Base-by-base conservation (phyloP, 257 asterid genomes). In the Coffea canephora region DNA sequence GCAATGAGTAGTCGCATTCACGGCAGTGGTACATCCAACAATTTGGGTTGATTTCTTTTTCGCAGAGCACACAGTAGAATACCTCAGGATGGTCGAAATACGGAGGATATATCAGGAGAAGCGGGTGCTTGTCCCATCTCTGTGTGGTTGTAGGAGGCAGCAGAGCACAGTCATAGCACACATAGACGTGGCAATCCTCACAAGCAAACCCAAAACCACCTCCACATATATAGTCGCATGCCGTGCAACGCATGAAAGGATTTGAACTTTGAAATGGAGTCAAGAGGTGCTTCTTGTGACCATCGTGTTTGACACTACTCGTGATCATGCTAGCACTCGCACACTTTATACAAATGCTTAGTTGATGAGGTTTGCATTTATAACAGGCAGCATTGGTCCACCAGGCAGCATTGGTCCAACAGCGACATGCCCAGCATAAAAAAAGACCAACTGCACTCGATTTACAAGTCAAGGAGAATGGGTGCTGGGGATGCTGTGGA, bases 361-460 rank as follows among this genome's bases (percentile, higher is more conserved):
- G n/a, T n/a, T n/a, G n/a, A n/a, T n/a, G n/a, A n/a, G n/a, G n/a
- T n/a, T n/a, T n/a, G n/a, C n/a, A n/a, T n/a, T n/a, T 27, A 27
- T 27, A 27, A 27, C 0, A 27, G 31, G 0, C 0, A 27, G 31
- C 31, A 27, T 27, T 27, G 31, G 31, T 27, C 31, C 0, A 0
- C 31, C n/a, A n/a, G n/a, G n/a, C n/a, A n/a, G n/a, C n/a, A n/a
- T n/a, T n/a, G n/a, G n/a, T n/a, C n/a, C n/a, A n/a, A n/a, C 8
- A 0, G 2, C 8, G 0, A 27, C 70, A 65, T 8, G 7, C 70
- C 1, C 12, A 0, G 43, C 70, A 65, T 0, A 0, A 0, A n/a
- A 64, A 25, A 2, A 3, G 13, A 11, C 69, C 6, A 64, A n/a
- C n/a, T n/a, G n/a, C n/a, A n/a, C n/a, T n/a, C n/a, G n/a, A n/a